These are phyloP conservation scores for Cystobasidium onofrii DNA, from an alignment of 768 basidiomycete genomes.

Conservation along the genomic window DNA sequence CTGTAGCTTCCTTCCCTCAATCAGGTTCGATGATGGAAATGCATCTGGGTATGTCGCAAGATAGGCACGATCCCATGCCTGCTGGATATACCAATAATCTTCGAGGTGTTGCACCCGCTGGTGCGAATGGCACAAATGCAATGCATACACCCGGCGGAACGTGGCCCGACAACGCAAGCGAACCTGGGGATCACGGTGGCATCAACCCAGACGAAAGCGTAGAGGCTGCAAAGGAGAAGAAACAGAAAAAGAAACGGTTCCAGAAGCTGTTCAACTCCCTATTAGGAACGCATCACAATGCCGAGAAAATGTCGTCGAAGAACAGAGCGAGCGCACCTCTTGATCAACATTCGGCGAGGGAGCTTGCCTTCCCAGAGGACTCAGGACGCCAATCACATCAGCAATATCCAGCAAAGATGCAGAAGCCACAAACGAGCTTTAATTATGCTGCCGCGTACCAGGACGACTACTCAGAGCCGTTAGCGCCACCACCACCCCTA, in stretches of 20 bases:
- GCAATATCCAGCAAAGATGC: background rate
- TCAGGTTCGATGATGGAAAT: slow-evolving; percentile 42
- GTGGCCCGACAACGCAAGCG: slow-evolving; percentile 10
- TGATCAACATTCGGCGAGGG: background rate
- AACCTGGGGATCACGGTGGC: slow-evolving; percentile 24
- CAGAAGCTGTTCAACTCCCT: slow-evolving; percentile 42
- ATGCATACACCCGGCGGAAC: background rate
- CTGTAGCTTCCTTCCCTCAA: slow-evolving; percentile 38
- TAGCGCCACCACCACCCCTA: slow-evolving; percentile 82
- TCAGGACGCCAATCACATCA: background rate
- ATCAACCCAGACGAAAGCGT: slow-evolving; percentile 9
- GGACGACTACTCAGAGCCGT: slow-evolving; percentile 27
- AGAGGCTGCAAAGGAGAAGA: slow-evolving; percentile 2
- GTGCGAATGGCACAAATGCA: background rate
- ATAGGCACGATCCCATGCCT: slow-evolving; percentile 33
- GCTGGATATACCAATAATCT: background rate
- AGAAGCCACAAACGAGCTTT: background rate
- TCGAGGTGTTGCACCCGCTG: background rate
- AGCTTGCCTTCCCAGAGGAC: background rate
- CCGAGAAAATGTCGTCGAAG: background rate
- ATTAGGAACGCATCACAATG: slow-evolving; percentile 16
- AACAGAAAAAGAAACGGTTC: slow-evolving; percentile 43
- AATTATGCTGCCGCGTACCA: slow-evolving; percentile 36
- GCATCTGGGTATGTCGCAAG: slow-evolving; percentile 41
- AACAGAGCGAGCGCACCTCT: background rate